Evolutionary conservation across 495 filamentous ascomycete genomes (phyloP), one percentile per base, ranked within the genome.

Genomic region (Pyrenula aspistea): DNA sequence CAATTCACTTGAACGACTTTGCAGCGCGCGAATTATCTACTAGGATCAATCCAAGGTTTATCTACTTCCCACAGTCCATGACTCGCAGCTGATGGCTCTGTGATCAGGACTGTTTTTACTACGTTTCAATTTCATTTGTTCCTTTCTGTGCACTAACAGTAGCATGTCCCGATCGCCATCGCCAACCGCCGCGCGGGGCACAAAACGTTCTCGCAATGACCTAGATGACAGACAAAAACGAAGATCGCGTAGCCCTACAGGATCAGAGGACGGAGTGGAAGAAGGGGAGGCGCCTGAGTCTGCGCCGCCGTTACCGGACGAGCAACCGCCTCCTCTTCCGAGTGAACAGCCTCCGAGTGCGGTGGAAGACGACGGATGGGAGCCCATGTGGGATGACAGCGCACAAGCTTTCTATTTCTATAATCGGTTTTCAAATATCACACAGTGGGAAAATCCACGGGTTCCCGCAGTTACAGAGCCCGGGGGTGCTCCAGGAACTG

Each of bases 361-460:
- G 53, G 62, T 67, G 10, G 25, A 59, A 25, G 89, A 95, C 60
- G 91, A 97, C 65, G 91, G 91, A 55, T 97, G 91, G 91, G 83
- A 85, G 53, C 83, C 83, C 22, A 74, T 91, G 56, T 97, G 90
- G 90, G 89, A 94, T 63, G 71, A 76, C 22, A 79, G 68, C 23
- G 78, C 79, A 0, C 76, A 84, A 56, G 77, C 83, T 10, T 96
- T 81, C 66, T 96, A 93, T 72, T 97, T 96, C 75, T 87, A 87
- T 75, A 97, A 96, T 66, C 83, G 84, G 53, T 84, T 87, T 65
- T 91, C 87, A 25, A 72, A 78, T 22, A 65, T 79, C 57, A 85
- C 86, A 19, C 90, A 92, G 66, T 93, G 91, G 87, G 85, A 91
- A 52, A 97, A 97, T 63, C 91, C 91, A 11, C 86, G 91, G 51